Percentiles rank a stretch among this genome's conserved stretches.
These are phyloP conservation scores for Rosellinia necatrix DNA, from an alignment of 2,329 filamentous ascomycete species.

Conservation along the genomic window DNA sequence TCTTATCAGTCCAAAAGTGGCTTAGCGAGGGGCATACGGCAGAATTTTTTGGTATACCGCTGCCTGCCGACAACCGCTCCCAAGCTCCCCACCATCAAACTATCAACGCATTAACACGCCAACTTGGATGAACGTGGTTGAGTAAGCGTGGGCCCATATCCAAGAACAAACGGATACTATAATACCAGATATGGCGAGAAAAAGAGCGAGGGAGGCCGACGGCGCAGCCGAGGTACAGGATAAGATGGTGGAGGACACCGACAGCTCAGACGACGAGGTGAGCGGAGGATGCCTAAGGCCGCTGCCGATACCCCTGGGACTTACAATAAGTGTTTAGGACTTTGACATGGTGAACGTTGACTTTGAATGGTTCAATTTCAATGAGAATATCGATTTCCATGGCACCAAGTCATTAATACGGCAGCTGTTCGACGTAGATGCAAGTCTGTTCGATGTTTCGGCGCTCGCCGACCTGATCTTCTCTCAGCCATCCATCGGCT, in stretches of 20 bases:
- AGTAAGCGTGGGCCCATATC: neutral
- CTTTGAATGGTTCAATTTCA: slow-evolving; percentile 98
- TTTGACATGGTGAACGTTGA: slow-evolving; percentile 93
- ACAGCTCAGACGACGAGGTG: slow-evolving; percentile 57
- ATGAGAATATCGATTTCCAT: slow-evolving; percentile 88
- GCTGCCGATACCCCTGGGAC: slow-evolving; percentile 23
- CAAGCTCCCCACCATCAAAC: neutral
- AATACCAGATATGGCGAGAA: slow-evolving; percentile 53
- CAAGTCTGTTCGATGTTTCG: slow-evolving; percentile 84
- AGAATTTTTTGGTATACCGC: slow-evolving; percentile 45
- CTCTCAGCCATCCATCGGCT: slow-evolving; percentile 84
- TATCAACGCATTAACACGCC: neutral
- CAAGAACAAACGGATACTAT: neutral
- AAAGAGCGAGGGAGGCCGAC: slow-evolving; percentile 54
- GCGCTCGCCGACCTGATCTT: slow-evolving; percentile 84
- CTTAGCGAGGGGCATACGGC: slow-evolving; percentile 49
- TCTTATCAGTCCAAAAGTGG: slow-evolving; percentile 34
- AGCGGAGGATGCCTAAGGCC: slow-evolving; percentile 10
- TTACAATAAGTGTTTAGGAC: slow-evolving; percentile 61
- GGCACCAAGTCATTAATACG: slow-evolving; percentile 87
- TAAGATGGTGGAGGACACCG: slow-evolving; percentile 54
- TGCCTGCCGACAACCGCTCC: slow-evolving; percentile 1
- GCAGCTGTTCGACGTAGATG: slow-evolving; percentile 90
- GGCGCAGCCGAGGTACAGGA: slow-evolving; percentile 51
- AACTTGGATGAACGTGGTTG: no score